Percentiles rank a stretch among this genome's conserved stretches.
phyloP scores from a whole-genome alignment of 2,329 filamentous ascomycete genomes.

The Colletotrichum orchidophilum region DNA sequence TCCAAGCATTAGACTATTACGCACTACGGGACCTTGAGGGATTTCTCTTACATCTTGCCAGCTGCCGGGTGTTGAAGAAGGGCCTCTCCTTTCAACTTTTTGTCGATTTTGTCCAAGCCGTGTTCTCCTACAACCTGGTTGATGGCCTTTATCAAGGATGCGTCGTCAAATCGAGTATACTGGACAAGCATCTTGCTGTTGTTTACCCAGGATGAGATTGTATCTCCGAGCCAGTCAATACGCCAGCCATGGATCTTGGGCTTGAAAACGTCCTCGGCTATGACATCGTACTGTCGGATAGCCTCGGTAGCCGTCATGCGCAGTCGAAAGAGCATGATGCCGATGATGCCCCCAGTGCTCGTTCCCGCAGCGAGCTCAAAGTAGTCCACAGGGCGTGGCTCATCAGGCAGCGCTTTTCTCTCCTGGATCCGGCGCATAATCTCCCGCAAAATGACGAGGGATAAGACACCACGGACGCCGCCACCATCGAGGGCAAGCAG shows the following conservation, averaged over 20 bases:
- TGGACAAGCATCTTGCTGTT: neutral
- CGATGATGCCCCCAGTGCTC: slow-evolving; percentile 46
- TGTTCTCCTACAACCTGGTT: neutral
- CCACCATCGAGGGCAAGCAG: neutral
- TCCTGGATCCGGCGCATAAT: neutral
- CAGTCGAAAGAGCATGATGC: slow-evolving; percentile 51
- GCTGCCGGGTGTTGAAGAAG: neutral
- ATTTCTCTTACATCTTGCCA: neutral
- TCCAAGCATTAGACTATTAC: neutral
- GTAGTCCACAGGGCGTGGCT: slow-evolving; percentile 36
- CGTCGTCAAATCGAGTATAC: neutral
- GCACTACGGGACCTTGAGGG: neutral
- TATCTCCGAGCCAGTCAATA: neutral
- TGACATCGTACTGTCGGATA: neutral
- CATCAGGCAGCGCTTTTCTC: neutral
- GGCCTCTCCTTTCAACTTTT: neutral
- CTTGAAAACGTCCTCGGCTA: neutral
- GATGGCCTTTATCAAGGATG: neutral
- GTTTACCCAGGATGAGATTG: neutral
- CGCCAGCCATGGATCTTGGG: neutral
- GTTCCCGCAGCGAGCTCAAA: slow-evolving; percentile 45
- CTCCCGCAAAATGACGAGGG: neutral
- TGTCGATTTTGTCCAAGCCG: neutral
- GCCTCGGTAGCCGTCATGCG: neutral
- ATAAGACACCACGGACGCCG: neutral